Evolutionary conservation across 2,329 filamentous ascomycete species (phyloP), one percentile per base, ranked within the genome.

Genomic region (Alternaria sp.): DNA sequence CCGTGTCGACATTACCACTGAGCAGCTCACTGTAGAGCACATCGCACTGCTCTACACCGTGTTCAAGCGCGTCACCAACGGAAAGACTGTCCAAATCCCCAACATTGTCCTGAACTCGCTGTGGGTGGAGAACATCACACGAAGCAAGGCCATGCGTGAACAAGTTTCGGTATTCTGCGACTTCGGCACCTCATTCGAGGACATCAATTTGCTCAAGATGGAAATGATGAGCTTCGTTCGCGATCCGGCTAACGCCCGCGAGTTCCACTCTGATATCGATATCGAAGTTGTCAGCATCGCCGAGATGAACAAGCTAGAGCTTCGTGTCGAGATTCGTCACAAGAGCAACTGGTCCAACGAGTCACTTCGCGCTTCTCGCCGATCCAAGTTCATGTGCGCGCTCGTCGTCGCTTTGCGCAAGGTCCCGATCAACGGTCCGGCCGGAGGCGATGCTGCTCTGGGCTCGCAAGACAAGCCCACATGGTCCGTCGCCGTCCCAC

Each of bases 381-480:
- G 95, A 64, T 96, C 92, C 78, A 98, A 97, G 81, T 98, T 99
- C 83, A 97, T 98, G 89, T 97, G 94, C 76, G 96, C 96, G 1
- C 84, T 99, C 62, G 90, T 96, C 5, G 81, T 93, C 9, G 93
- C 95, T 4, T 83, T 97, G 62, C 92, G 93, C 81, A 93, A 91
- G 82, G 86, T 99, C 17, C 95, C 94, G 10, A 95, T 99, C 75
- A 87, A 93, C 71, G 89, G 84, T 19, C 95, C 95, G 59, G 93
- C 91, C 44, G 93, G 91, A 62, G 92, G 90, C 59, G 83, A 82
- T 65, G 83, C 87, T 61, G 88, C 87, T 44, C 86, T 91, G 6
- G 88, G 85, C 30, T 85, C 84, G 65, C 80, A 81, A 30, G 83
- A 83, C n/a, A 96, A 96, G 80, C 94, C 94, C 1, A 84, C 88